Conservation (phyloP, 495 filamentous ascomycete genomes). For the Aspergillus saccharolyticus region DNA sequence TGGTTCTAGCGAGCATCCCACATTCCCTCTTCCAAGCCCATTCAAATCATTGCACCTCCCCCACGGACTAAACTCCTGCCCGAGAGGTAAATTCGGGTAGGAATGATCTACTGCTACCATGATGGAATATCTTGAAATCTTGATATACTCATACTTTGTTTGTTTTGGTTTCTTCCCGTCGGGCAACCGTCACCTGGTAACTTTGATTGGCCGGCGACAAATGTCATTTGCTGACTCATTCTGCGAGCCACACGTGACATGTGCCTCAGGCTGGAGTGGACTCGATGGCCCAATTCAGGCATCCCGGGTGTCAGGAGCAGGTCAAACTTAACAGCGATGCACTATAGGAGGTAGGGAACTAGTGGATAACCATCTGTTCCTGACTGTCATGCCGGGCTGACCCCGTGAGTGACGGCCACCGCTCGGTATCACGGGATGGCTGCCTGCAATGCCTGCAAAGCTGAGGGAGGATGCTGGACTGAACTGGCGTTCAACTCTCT, state of each 20-base stretch:
- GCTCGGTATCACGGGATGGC: neutral
- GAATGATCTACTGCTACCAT: neutral
- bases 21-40: neutral
- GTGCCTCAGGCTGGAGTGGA: too few relatives aligned
- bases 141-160: constrained; percentile 16
- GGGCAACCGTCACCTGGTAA: constrained; percentile 4
- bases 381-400: neutral
- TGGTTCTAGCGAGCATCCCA: neutral
- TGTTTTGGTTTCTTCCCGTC: constrained; percentile 36
- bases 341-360: too few relatives aligned
- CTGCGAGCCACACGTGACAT: too few relatives aligned
- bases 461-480: too few relatives aligned
- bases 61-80: neutral
- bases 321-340: too few relatives aligned
- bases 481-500: neutral
- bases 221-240: neutral
- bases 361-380: neutral
- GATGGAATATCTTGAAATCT: too few relatives aligned
- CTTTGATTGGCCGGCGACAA: neutral
- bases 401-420: neutral
- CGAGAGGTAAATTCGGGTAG: neutral
- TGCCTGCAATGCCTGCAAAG: neutral
- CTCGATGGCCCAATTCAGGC: too few relatives aligned
- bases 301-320: too few relatives aligned
- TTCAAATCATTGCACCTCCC: neutral